Conservation (phyloP, 2,329 filamentous ascomycete genomes). For the Domatiomyces catenatus region DNA sequence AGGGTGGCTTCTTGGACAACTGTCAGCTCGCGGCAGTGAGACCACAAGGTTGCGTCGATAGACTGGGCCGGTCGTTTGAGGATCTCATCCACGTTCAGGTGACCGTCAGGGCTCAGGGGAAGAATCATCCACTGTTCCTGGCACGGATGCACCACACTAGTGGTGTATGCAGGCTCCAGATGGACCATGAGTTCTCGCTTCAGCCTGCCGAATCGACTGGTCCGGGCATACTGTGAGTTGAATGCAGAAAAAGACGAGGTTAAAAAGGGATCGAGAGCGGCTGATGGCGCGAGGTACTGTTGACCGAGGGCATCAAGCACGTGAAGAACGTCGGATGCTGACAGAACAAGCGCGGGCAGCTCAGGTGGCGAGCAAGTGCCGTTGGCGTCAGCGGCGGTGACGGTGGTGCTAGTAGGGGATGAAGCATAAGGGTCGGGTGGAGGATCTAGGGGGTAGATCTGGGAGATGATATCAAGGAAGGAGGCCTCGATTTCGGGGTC, state of each 20-base stretch:
- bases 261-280: conserved; percentile 9
- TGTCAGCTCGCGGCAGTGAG: conserved; percentile 6
- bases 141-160: conserved; percentile 13
- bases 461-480: conserved; percentile 8
- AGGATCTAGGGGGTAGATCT: conserved; percentile 6
- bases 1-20: conserved; percentile 10
- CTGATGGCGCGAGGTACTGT: conserved; percentile 60
- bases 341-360: conserved; percentile 3
- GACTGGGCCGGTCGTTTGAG: neutral
- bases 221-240: conserved; percentile 10
- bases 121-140: conserved; percentile 14
- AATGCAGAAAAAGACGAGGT: conserved; percentile 11
- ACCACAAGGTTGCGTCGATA: neutral
- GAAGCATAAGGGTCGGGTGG: conserved; percentile 8
- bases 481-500: conserved; percentile 7
- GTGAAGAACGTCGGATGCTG: conserved; percentile 13
- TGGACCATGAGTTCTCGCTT: conserved; percentile 9
- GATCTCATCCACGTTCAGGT: neutral
- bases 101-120: conserved; percentile 4
- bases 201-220: conserved; percentile 12
- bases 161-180: conserved; percentile 15
- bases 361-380: neutral
- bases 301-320: conserved; percentile 41
- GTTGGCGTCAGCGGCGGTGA: neutral
- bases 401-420: neutral